Evolutionary conservation across 2,329 filamentous ascomycete genomes (phyloP), one percentile per base, ranked within the genome.

Genomic region (Cercospora zeae-maydis): DNA sequence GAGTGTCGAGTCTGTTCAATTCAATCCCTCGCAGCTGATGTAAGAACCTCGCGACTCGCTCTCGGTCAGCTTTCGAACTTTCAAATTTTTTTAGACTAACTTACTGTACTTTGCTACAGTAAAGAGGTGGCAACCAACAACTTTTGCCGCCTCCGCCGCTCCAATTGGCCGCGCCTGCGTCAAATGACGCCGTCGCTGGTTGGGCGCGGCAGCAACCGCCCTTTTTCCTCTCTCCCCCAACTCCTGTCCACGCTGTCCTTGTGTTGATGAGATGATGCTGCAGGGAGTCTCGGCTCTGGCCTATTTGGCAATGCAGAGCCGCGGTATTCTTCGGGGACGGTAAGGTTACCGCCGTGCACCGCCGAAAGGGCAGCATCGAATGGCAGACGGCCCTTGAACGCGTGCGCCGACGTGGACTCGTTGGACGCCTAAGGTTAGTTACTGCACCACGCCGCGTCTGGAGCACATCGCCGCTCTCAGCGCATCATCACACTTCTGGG

Each of bases 331-430:
- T 57, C 54, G 36, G 34, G 54, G 54, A 27, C 42, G 27, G 31
- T 14, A n/a, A n/a, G n/a, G n/a, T n/a, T n/a, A n/a, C n/a, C n/a
- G n/a, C n/a, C n/a, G n/a, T n/a, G n/a, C n/a, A 34, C 31, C 27
- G 16, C n/a, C 42, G 21, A 27, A 21, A n/a, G 24, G 37, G 27
- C 42, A 49, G 47, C 57, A 39, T 57, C 54, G 54, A 57, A 57
- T 57, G 21, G 42, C 19, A 49, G 57, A 59, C 57, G 30, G 57
- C 57, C 42, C 37, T 58, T 58, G 36, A 36, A 24, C 37, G 56
- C 56, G 56, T 47, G 56, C 21, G 19, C 53, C 6, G 27, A 24
- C 3, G 24, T 27, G 6, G 24, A 27, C 24, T 27, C 6, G 14
- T 37, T 13, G 53, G 53, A 34, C 27, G 27, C 31, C n/a, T n/a